Percentiles rank a stretch among this genome's conserved stretches.
Conservation (phyloP, 352 stramenopile species). For the Globisporangium cystogenes region DNA sequence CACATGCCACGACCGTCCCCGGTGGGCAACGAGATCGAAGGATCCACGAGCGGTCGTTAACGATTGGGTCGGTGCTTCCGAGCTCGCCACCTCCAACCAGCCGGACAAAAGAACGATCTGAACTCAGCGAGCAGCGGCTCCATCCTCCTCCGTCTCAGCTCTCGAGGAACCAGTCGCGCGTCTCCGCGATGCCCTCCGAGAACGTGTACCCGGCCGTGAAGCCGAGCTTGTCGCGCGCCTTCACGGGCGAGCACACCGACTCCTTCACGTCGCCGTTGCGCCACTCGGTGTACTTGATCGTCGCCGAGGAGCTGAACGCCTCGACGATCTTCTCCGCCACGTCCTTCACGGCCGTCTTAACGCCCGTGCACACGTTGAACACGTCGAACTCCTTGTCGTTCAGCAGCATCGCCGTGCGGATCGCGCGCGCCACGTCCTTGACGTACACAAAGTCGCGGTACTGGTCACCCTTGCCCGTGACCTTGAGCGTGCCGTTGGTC, state of each 20-base stretch:
- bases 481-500: constrained; percentile 76
- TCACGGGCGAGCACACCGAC: constrained; percentile 66
- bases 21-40: too few relatives aligned
- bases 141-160: neutral
- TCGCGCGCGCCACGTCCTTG: constrained; percentile 77
- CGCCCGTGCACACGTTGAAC: constrained; percentile 81
- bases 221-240: constrained; percentile 62
- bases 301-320: constrained; percentile 56
- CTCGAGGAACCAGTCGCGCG: constrained; percentile 73
- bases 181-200: constrained; percentile 57
- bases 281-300: constrained; percentile 62
- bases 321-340: constrained; percentile 64
- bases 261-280: constrained; percentile 79
- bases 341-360: constrained; percentile 64
- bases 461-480: constrained; percentile 70
- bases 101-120: too few relatives aligned
- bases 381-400: constrained; percentile 66
- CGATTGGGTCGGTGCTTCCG: too few relatives aligned
- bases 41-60: too few relatives aligned
- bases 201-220: constrained; percentile 69
- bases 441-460: constrained; percentile 86
- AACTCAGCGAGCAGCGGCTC: too few relatives aligned
- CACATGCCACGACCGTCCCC: too few relatives aligned
- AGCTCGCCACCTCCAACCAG: too few relatives aligned
- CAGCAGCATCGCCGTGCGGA: constrained; percentile 73